Percentiles rank a stretch among this genome's conserved stretches.
These are phyloP conservation scores for Hypholoma fasciculare DNA, from an alignment of 768 basidiomycete genomes.

Conservation along the genomic window DNA sequence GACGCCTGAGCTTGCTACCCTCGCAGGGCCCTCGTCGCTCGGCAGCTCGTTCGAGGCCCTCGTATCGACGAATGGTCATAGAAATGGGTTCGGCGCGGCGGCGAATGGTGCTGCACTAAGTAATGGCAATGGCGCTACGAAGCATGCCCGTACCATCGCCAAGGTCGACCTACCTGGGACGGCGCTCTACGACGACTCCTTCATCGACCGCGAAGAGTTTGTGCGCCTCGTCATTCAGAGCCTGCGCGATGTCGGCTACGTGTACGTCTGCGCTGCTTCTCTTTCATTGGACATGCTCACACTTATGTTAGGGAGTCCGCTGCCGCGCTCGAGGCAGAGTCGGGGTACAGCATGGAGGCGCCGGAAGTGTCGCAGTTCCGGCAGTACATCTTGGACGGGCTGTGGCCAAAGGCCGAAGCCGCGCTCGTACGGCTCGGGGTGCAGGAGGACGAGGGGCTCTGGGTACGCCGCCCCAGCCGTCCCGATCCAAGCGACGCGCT, in stretches of 20 bases:
- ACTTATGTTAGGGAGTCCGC: slow-evolving; percentile 72
- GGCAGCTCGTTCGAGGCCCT: slow-evolving; percentile 22
- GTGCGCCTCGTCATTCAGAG: slow-evolving; percentile 88
- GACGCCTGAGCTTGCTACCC: slow-evolving; percentile 41
- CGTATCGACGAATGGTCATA: slow-evolving; percentile 36
- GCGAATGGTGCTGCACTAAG: slow-evolving; percentile 33
- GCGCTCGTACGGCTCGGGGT: slow-evolving; percentile 71
- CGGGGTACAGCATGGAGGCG: slow-evolving; percentile 85
- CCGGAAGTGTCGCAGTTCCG: slow-evolving; percentile 79
- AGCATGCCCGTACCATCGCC: slow-evolving; percentile 52
- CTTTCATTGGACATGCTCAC: slow-evolving; percentile 8
- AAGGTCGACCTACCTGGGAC: slow-evolving; percentile 72
- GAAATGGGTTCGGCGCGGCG: slow-evolving; percentile 38
- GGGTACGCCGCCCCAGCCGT: slow-evolving; percentile 45
- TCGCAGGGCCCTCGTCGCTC: slow-evolving; percentile 54
- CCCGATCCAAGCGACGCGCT: background rate
- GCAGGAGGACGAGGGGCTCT: slow-evolving; percentile 62
- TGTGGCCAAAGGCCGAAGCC: slow-evolving; percentile 79
- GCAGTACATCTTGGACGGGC: slow-evolving; percentile 73
- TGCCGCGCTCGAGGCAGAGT: slow-evolving; percentile 86
- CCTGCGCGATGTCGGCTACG: slow-evolving; percentile 83
- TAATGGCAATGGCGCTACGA: slow-evolving; percentile 50
- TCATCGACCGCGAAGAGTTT: slow-evolving; percentile 87
- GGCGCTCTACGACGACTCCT: slow-evolving; percentile 75
- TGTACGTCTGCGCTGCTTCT: slow-evolving; percentile 40